Base-by-base conservation (phyloP, 2,329 filamentous ascomycete genomes). In the Microcera coccophila region DNA sequence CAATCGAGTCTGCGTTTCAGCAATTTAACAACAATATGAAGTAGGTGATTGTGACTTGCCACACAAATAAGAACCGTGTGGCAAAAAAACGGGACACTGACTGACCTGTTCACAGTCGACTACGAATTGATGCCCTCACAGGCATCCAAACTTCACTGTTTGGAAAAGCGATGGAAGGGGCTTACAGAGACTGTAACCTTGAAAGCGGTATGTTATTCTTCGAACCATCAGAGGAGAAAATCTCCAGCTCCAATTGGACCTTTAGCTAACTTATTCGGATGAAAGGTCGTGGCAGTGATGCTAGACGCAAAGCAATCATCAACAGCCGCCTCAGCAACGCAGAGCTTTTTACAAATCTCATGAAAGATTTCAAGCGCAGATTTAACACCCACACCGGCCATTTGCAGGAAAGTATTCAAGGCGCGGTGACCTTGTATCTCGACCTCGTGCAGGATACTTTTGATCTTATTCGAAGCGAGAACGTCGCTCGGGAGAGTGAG, bases 81-180 rank as follows among this genome's bases (percentile, higher is more conserved):
- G 5, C 8, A 12, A 2, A 24, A 22, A 19, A 4, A 1, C 14
- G 18, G 5, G n/a, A 39, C 9, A n/a, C 18, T 41, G 7, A 52
- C n/a, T 3, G 14, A 28, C 9, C 24, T 3, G n/a, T n/a, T n/a
- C 5, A 0, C 26, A 71, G 69, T 2, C 51, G 48, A 3, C 48
- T 72, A 4, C 55, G 54, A 17, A 65, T 59, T 3, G 58, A 67
- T 33, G 57, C 58, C 0, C 49, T 71, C 3, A 64, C 67, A 0
- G 54, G 63, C 5, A 55, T 70, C 14, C 56, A 58, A 14, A 72
- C 60, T 2, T 70, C 69, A 0, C 53, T 66, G 10, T 60, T 71
- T 4, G 66, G 66, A 0, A 42, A 58, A 39, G 51, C 56, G 1
- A 67, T 73, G 68, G 58, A 68, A 24, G 15, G 17, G 0, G 49